Conservation (phyloP, 2,329 filamentous ascomycete species). For the Rasamsonia emersonii region DNA sequence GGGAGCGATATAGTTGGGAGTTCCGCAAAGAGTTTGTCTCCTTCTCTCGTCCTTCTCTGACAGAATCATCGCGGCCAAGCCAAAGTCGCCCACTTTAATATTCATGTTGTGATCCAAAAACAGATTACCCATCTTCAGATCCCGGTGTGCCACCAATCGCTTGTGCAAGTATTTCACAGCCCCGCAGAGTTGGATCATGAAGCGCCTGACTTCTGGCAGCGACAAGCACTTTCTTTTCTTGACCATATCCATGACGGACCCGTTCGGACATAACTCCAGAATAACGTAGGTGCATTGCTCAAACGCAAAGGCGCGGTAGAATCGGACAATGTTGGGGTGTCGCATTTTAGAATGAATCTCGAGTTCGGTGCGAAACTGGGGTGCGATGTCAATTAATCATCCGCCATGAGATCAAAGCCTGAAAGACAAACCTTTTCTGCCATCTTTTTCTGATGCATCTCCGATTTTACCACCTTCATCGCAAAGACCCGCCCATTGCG, state of each 20-base stretch:
- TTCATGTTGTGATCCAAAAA: constrained; percentile 95
- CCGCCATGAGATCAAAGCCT: constrained; percentile 6
- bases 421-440: constrained; percentile 36
- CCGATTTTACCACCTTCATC: constrained; percentile 43
- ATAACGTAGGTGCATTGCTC: constrained; percentile 86
- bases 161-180: constrained; percentile 97
- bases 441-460: constrained; percentile 44
- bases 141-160: constrained; percentile 91
- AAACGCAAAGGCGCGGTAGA: constrained; percentile 88
- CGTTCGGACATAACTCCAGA: constrained; percentile 88
- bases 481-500: constrained; percentile 39
- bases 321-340: constrained; percentile 92
- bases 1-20: constrained; percentile 95
- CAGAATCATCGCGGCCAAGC: constrained; percentile 80
- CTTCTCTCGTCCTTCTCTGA: constrained; percentile 81
- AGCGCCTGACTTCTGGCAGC: constrained; percentile 87
- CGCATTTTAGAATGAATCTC: constrained; percentile 98
- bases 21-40: constrained; percentile 89
- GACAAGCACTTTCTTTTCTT: constrained; percentile 84
- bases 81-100: constrained; percentile 96
- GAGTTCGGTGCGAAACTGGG: constrained; percentile 66
- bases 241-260: constrained; percentile 95
- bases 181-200: constrained; percentile 88
- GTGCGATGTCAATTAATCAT: constrained; percentile 7
- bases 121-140: constrained; percentile 96